Evolutionary conservation across 2,329 filamentous ascomycete genomes (phyloP).

Genomic region (Botrytis fragariae): DNA sequence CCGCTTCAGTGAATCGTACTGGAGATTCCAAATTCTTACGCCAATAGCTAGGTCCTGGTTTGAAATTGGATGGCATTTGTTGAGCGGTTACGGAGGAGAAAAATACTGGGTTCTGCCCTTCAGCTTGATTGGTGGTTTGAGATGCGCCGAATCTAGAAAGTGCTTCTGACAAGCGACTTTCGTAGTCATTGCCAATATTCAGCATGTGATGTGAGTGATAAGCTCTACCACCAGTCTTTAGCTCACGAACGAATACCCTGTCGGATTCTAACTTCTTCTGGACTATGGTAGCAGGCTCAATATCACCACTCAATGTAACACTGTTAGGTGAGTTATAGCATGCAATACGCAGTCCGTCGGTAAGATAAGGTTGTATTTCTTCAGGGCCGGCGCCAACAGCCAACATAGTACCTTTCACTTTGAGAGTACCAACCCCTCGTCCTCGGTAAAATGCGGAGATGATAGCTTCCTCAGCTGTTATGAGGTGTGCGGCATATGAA

Average conservation of each 20-base stretch:
- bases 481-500: slow-evolving; percentile 42
- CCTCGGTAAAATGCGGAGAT: slow-evolving; percentile 46
- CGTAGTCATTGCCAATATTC: slow-evolving; percentile 15
- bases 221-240: slow-evolving; percentile 20
- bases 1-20: slow-evolving; percentile 22
- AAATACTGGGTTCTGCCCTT: background rate
- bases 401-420: slow-evolving; percentile 21
- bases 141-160: background rate
- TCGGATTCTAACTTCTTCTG: slow-evolving; percentile 18
- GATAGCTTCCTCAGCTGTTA: slow-evolving; percentile 39
- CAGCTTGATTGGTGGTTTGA: background rate
- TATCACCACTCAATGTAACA: slow-evolving; percentile 30
- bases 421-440: slow-evolving; percentile 14
- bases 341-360: slow-evolving; percentile 26
- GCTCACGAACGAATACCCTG: slow-evolving; percentile 25
- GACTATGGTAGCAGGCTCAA: background rate
- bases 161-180: slow-evolving; percentile 8
- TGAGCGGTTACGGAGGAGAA: slow-evolving; percentile 6
- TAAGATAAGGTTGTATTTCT: slow-evolving; percentile 4
- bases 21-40: slow-evolving; percentile 21
- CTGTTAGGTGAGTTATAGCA: slow-evolving; percentile 32
- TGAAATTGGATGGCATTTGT: background rate
- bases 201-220: slow-evolving; percentile 25
- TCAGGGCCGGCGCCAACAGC: slow-evolving; percentile 23
- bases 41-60: slow-evolving; percentile 23